A percentile compares a stretch with the other conserved stretches of the same genome.
phyloP scores from a whole-genome alignment of 2,329 filamentous ascomycete genomes.

The Lecanicillium sp. region DNA sequence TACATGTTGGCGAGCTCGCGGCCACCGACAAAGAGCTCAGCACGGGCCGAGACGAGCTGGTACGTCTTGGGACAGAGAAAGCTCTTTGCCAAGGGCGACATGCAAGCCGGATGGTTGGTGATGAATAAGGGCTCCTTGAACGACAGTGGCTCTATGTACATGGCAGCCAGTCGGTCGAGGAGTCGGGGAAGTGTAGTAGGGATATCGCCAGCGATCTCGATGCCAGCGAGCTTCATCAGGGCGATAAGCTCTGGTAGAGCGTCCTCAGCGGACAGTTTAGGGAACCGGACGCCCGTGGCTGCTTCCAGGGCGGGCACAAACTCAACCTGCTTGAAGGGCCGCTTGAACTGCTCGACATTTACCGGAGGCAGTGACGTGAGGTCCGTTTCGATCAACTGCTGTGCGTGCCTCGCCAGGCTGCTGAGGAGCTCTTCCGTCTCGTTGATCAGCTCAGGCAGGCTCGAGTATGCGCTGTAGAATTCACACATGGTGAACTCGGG shows the following conservation, averaged over 20 bases:
- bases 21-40: slow-evolving; percentile 75
- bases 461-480: slow-evolving; percentile 85
- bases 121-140: slow-evolving; percentile 69
- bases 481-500: slow-evolving; percentile 97
- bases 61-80: slow-evolving; percentile 62
- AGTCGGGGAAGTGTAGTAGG: slow-evolving; percentile 56
- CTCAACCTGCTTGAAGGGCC: slow-evolving; percentile 62
- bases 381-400: slow-evolving; percentile 37
- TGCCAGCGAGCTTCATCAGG: slow-evolving; percentile 49
- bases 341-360: slow-evolving; percentile 41
- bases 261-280: slow-evolving; percentile 49
- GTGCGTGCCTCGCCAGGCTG: slow-evolving; percentile 49
- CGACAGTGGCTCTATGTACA: slow-evolving; percentile 75
- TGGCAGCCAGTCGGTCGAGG: slow-evolving; percentile 71
- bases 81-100: slow-evolving; percentile 87
- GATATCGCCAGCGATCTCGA: slow-evolving; percentile 60
- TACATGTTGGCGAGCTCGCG: slow-evolving; percentile 93
- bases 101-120: slow-evolving; percentile 79
- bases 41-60: slow-evolving; percentile 73
- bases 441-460: slow-evolving; percentile 65
- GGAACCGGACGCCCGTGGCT: slow-evolving; percentile 58
- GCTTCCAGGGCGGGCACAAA: slow-evolving; percentile 77
- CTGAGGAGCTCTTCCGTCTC: slow-evolving; percentile 68
- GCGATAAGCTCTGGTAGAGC: slow-evolving; percentile 54
- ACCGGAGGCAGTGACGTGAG: slow-evolving; percentile 43